These are phyloP conservation scores for Kodamaea derodonti DNA, from an alignment of 1,139 yeast species.

Conservation along the genomic window DNA sequence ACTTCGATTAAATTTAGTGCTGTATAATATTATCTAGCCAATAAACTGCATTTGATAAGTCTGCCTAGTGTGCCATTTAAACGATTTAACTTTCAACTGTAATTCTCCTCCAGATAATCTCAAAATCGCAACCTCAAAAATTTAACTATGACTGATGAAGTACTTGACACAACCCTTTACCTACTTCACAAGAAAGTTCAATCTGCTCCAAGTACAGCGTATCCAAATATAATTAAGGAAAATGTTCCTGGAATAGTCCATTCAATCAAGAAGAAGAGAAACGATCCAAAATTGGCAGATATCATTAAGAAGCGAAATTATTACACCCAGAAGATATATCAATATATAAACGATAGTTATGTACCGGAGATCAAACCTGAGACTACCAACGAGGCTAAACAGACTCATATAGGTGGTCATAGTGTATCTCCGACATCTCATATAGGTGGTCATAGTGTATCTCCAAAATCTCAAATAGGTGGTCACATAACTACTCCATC, in stretches of 20 bases:
- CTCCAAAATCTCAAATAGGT: not conserved
- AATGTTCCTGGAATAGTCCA: slow-evolving; percentile 4
- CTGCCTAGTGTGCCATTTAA: no score
- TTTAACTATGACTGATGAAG: slow-evolving; percentile 10
- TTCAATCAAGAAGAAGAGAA: slow-evolving; percentile 3
- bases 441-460: not conserved
- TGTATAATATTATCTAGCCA: no score
- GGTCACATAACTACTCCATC: not conserved
- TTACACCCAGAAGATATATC: slow-evolving; percentile 13
- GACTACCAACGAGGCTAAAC: not conserved
- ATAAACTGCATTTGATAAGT: no score
- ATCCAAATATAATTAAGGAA: slow-evolving; percentile 5
- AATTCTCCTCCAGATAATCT: no score
- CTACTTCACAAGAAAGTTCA: slow-evolving; percentile 8
- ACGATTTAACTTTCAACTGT: no score
- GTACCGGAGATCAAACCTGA: not conserved
- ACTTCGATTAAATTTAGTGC: no score
- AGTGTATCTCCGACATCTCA: not conserved
- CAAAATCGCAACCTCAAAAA: no score
- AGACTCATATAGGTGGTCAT: not conserved
- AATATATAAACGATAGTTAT: slow-evolving; percentile 9
- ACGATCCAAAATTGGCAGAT: slow-evolving; percentile 11
- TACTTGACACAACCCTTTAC: slow-evolving; percentile 10
- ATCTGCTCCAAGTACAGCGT: slow-evolving; percentile 3
- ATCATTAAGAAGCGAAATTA: slow-evolving; percentile 12